Evolutionary conservation across 2,329 filamentous ascomycete species (phyloP).

Genomic region (Aspergillus neoniger): DNA sequence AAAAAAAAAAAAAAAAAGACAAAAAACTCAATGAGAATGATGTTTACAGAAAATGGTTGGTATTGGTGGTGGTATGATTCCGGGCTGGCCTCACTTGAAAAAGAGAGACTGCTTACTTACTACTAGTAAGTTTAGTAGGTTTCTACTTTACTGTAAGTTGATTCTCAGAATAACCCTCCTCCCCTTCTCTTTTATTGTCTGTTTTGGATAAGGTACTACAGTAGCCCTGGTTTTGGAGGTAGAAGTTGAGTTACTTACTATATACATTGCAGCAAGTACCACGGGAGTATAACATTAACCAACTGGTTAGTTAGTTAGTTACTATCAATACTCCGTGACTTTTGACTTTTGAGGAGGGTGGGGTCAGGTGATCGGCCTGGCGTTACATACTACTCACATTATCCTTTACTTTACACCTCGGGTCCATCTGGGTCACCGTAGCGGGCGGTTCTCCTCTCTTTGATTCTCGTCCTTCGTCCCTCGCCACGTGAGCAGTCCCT

Average conservation of each 20-base stretch:
- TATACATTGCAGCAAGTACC: neutral
- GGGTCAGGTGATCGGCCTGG: slow-evolving; percentile 38
- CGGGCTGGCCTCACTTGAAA: too few relatives aligned
- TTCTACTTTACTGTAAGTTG: too few relatives aligned
- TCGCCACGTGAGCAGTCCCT: slow-evolving; percentile 46
- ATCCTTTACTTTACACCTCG: neutral
- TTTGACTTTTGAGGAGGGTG: neutral
- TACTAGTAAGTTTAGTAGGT: too few relatives aligned
- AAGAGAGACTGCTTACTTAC: too few relatives aligned
- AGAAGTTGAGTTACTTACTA: too few relatives aligned
- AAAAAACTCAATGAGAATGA: neutral
- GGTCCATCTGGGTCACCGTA: slow-evolving; percentile 27
- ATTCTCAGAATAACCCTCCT: too few relatives aligned
- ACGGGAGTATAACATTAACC: neutral
- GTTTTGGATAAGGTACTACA: too few relatives aligned
- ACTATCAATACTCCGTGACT: neutral
- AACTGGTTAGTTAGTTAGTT: too few relatives aligned
- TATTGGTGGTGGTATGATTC: slow-evolving; percentile 7
- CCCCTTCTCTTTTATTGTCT: too few relatives aligned
- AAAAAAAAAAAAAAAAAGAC: neutral
- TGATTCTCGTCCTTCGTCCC: slow-evolving; percentile 24
- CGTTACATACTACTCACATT: neutral
- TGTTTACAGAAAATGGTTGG: neutral
- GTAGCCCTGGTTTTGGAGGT: too few relatives aligned
- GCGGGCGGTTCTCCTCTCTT: slow-evolving; percentile 25